Evolutionary conservation across 352 stramenopile genomes (phyloP).

Genomic region (Phytopythium litorale): DNA sequence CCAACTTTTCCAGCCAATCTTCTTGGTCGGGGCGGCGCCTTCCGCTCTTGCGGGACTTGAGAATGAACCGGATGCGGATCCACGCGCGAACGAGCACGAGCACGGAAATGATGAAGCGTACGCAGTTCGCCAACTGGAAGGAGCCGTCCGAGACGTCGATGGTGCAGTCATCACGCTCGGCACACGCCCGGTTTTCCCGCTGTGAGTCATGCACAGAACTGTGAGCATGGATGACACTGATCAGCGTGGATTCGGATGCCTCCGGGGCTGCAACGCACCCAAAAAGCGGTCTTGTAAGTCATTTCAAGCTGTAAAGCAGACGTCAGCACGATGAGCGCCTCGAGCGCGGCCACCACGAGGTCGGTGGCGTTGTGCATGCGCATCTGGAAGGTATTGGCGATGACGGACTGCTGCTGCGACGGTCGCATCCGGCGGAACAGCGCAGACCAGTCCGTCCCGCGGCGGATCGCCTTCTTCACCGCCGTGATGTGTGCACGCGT

Average conservation of each 20-base stretch:
- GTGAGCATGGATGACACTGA: neutral
- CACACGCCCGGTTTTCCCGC: conserved; percentile 49
- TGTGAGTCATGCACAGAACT: conserved; percentile 1
- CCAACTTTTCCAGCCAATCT: neutral
- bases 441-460: conserved; percentile 11
- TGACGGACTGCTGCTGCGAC: conserved; percentile 15
- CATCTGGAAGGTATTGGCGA: conserved; percentile 37
- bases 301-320: conserved; percentile 39
- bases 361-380: conserved; percentile 34
- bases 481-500: neutral
- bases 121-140: conserved; percentile 27
- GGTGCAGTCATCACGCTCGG: conserved; percentile 16
- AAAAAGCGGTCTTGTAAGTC: conserved; percentile 28
- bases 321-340: conserved; percentile 39
- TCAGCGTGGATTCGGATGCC: neutral
- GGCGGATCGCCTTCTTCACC: conserved; percentile 3
- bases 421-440: conserved; percentile 9
- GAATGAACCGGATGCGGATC: conserved; percentile 18
- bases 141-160: conserved; percentile 32
- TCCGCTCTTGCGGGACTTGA: conserved; percentile 4
- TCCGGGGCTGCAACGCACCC: conserved; percentile 16
- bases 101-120: conserved; percentile 20
- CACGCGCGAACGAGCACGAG: conserved; percentile 13
- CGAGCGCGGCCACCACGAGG: conserved; percentile 29
- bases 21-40: conserved; percentile 3